Base-by-base conservation (phyloP, 2,329 filamentous ascomycete genomes). In the Grosmannia serpens region DNA sequence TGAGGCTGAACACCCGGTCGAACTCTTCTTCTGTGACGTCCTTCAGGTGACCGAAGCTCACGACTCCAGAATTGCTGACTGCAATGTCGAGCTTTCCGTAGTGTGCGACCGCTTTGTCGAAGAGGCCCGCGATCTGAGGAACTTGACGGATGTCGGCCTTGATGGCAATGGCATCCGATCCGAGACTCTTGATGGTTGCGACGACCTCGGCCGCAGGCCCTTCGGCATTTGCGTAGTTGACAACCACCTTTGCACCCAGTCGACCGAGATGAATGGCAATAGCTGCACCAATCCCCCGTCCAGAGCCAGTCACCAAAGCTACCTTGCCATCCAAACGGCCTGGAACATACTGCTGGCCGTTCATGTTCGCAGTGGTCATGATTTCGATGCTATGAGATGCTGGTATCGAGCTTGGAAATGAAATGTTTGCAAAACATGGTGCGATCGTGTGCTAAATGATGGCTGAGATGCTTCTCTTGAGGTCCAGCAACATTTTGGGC, bases 71-170 rank as follows among this genome's bases (percentile, higher is more conserved):
- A 74, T 83, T 83, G 64, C 76, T 81, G 73, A 76, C 77, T 68
- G 80, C 80, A 64, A 84, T 83, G 68, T 84, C 78, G 65, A 84
- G 75, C 66, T 78, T 76, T 67, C 81, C 81, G 65, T 81, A 85
- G 69, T 80, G 74, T 59, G 71, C 71, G 58, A 83, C 75, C 57
- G 81, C 80, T 64, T 81, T 68, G 63, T 78, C 75, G 26, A 73
- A 65, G 4, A 73, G 65, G 20, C 61, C 44, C 17, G 58, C 61
- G 20, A 64, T 68, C 54, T 71, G 61, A 3, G 60, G 29, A 5
- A 67, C 64, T 4, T 67, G 52, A 20, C 61, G 41, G 1, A 71
- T 65, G 55, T 70, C 67, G 41, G 67, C 68, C 58, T 68, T 67
- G 62, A 69, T 65, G 49, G 65, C 60, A 7, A 65, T 60, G 41